Conservation (phyloP, 129 eudicot genomes). For the Flaveria brownii region DNA sequence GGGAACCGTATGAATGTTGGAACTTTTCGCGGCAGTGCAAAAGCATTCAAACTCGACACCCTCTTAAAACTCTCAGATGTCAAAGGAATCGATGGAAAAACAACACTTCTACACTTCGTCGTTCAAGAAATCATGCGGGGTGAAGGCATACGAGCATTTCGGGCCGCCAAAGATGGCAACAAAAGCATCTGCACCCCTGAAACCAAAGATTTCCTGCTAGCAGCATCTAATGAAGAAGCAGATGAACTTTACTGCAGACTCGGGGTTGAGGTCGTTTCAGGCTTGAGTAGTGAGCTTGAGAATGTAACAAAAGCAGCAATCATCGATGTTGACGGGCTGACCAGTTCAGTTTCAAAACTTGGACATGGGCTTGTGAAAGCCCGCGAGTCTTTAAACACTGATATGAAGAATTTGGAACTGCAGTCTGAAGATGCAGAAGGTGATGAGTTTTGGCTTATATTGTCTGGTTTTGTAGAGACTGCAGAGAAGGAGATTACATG, state of each 20-base stretch:
- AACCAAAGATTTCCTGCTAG: conserved; percentile 40
- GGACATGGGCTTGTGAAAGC: conserved; percentile 37
- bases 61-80: conserved; percentile 59
- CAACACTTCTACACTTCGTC: conserved; percentile 60
- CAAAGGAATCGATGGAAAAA: conserved; percentile 64
- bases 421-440: conserved; percentile 31
- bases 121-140: conserved; percentile 54
- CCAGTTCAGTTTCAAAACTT: conserved; percentile 44
- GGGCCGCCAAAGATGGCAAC: conserved; percentile 39
- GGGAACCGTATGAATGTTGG: conserved; percentile 73
- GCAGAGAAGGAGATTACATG: conserved; percentile 46
- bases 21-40: conserved; percentile 66
- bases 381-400: conserved; percentile 39
- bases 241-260: conserved; percentile 39
- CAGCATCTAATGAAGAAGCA: conserved; percentile 38
- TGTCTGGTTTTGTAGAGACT: conserved; percentile 41
- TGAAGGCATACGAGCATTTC: conserved; percentile 50
- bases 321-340: conserved; percentile 45
- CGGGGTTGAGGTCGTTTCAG: conserved; percentile 49
- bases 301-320: conserved; percentile 54
- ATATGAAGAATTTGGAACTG: conserved; percentile 36
- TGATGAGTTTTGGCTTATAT: conserved; percentile 42
- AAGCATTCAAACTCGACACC: conserved; percentile 64
- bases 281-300: conserved; percentile 44
- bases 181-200: conserved; percentile 24